phyloP scores from a whole-genome alignment of 805 yeast genomes.

The Starmerella potacharoeniae region DNA sequence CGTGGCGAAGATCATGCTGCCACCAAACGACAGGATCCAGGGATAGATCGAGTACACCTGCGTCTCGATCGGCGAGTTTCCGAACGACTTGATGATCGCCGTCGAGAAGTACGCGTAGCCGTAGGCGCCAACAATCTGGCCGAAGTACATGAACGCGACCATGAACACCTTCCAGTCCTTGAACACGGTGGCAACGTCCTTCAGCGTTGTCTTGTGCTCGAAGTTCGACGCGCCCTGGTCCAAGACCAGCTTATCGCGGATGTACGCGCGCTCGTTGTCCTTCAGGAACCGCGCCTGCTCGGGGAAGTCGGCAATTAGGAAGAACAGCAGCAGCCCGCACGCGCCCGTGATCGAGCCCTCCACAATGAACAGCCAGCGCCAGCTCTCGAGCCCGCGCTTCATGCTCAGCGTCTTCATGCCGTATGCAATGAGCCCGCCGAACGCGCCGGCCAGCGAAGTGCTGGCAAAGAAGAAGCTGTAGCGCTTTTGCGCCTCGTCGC shows the following conservation, averaged over 20 bases:
- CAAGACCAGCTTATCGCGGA: slow-evolving; percentile 48
- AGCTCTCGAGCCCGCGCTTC: slow-evolving; percentile 33
- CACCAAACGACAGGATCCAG: slow-evolving; percentile 66
- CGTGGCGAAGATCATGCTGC: slow-evolving; percentile 50
- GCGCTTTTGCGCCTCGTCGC: slow-evolving; percentile 55
- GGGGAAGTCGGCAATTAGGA: slow-evolving; percentile 59
- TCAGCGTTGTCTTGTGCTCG: slow-evolving; percentile 37
- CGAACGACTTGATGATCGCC: slow-evolving; percentile 48
- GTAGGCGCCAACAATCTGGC: slow-evolving; percentile 58
- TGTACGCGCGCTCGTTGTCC: slow-evolving; percentile 41
- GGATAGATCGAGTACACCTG: slow-evolving; percentile 78
- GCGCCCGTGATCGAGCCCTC: slow-evolving; percentile 36
- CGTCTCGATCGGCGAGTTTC: slow-evolving; percentile 59
- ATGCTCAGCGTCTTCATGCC: slow-evolving; percentile 46
- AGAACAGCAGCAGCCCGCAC: slow-evolving; percentile 31
- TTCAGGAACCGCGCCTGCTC: slow-evolving; percentile 49
- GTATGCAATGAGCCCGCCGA: slow-evolving; percentile 63
- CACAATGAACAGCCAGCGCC: slow-evolving; percentile 47
- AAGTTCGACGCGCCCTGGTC: slow-evolving; percentile 41
- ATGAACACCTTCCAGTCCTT: slow-evolving; percentile 50
- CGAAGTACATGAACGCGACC: slow-evolving; percentile 52
- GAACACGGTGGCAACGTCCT: slow-evolving; percentile 40
- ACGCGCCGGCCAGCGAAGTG: slow-evolving; percentile 67
- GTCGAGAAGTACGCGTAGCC: slow-evolving; percentile 68
- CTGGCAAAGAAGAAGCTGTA: slow-evolving; percentile 59